Base-by-base conservation (phyloP, 345 rosid genomes). In the Euphorbia lathyris region DNA sequence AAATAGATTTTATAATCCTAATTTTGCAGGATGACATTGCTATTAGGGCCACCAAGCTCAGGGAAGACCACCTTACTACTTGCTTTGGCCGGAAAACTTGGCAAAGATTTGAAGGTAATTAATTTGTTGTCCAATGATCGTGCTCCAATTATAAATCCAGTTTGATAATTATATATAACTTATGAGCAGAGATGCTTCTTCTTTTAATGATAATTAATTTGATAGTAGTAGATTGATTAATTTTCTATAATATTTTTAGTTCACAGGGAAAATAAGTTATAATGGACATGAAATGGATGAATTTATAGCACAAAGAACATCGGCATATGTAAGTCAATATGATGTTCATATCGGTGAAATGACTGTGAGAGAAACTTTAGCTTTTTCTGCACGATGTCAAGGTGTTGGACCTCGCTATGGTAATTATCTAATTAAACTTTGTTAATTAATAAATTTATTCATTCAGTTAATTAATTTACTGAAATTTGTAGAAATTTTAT, bases 251-350 rank as follows among this genome's bases (percentile, higher is more conserved):
- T 72, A 34, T 34, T 34, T 30, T 27, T 73, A 87, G 92, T 68
- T 79, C 56, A 83, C 85, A 0, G 92, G 92, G 45, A 78, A 82
- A 69, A 87, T 88, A 20, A 78, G 87, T 0, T 88, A 88, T 65
- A 88, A 88, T 32, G 90, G 93, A 59, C 87, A 84, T 64, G 86
- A 65, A 9, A 88, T 88, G 93, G 79, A 83, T 14, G 93, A 86
- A 73, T 80, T 87, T 71, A 87, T 84, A 19, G 86, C 91, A 0
- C 88, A 86, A 74, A 84, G 88, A 61, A 76, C 84, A 29, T 79
- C 91, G 5, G 91, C 91, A 58, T 86, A 84, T 58, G 84, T 86
- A 23, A 84, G 88, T 61, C 91, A 86, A 52, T 34, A 84, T 67
- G 88, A 86, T 86, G 80, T 83, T 17, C 91, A 86, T 23, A 81